These are phyloP conservation scores for Solanum boliviense DNA, from an alignment of 257 asterid genomes.

Conservation along the genomic window DNA sequence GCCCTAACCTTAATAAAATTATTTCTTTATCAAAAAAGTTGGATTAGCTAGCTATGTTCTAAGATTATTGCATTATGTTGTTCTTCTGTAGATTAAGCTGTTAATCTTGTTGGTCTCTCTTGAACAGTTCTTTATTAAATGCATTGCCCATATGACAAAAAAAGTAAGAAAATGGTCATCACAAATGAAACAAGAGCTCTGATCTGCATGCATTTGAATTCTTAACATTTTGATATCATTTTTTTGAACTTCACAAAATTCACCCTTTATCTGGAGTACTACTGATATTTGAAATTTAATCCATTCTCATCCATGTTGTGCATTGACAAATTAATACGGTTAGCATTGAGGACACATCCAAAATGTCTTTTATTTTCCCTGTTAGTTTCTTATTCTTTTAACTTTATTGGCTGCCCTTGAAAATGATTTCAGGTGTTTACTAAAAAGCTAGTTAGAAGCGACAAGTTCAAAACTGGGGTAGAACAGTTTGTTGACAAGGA, in stretches of 20 bases:
- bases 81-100: background rate
- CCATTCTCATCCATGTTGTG: background rate
- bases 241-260: background rate
- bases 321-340: background rate
- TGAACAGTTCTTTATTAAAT: background rate
- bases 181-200: background rate
- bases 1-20: background rate
- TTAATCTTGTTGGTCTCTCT: background rate
- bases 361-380: background rate
- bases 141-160: background rate
- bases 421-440: conserved; percentile 48
- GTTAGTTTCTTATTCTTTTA: background rate
- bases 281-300: background rate
- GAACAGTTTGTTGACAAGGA: conserved; percentile 41
- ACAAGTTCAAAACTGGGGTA: conserved; percentile 72
- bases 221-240: background rate
- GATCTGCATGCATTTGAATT: background rate
- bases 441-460: conserved; percentile 48
- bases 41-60: background rate
- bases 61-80: background rate
- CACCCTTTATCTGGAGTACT: background rate
- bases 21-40: background rate
- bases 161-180: background rate
- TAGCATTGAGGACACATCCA: background rate
- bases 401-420: background rate